A percentile compares a stretch with the other conserved stretches of the same genome.
Conservation (phyloP, 148 eudicot species). For the Spergularia bocconei region DNA sequence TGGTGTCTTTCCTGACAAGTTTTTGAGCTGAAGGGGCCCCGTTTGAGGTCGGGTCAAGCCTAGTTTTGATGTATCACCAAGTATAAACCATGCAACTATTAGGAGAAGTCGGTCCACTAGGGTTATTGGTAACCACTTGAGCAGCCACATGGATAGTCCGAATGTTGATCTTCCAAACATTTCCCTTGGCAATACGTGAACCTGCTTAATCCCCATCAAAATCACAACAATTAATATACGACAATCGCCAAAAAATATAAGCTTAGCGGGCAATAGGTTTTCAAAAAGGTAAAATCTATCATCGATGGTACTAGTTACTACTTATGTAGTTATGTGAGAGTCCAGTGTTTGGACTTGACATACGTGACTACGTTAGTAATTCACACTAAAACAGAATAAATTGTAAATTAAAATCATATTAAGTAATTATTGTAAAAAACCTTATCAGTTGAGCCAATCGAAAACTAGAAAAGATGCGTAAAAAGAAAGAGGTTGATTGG, state of each 20-base stretch:
- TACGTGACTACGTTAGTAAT: too few relatives aligned
- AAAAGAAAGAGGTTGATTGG: background rate
- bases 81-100: conserved; percentile 45
- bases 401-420: too few relatives aligned
- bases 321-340: too few relatives aligned
- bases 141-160: conserved; percentile 78
- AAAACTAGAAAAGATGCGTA: background rate
- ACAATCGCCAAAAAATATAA: background rate
- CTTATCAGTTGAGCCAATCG: background rate
- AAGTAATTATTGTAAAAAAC: background rate
- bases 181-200: conserved; percentile 73
- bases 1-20: conserved; percentile 68
- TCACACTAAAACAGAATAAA: too few relatives aligned
- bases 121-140: conserved; percentile 75
- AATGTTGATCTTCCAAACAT: conserved; percentile 85
- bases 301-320: too few relatives aligned
- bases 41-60: conserved; percentile 55
- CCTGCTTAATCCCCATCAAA: conserved; percentile 32
- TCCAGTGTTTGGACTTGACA: too few relatives aligned
- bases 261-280: too few relatives aligned
- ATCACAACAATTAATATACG: background rate
- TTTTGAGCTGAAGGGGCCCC: conserved; percentile 77
- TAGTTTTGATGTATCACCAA: conserved; percentile 55
- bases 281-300: too few relatives aligned
- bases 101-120: conserved; percentile 57